Evolutionary conservation across 2,329 filamentous ascomycete genomes (phyloP), one percentile per base, ranked within the genome.

Genomic region (Colletotrichum tamarilloi): DNA sequence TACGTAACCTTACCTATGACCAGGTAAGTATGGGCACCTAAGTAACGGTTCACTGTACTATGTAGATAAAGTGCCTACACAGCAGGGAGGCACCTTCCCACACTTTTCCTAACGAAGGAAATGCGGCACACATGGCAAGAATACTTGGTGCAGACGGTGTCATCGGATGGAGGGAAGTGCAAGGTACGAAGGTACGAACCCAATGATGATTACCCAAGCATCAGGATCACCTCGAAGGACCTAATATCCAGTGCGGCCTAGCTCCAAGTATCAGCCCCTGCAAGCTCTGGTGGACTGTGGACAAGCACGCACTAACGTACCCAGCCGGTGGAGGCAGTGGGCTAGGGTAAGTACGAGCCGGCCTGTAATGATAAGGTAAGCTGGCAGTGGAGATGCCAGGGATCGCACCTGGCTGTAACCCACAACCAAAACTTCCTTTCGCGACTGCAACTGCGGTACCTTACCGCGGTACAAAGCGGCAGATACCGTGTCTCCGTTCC

Each of bases 301-400:
- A 62, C 42, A 35, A 57, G 24, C 62, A 49, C 52, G 42, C 42
- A 49, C 42, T 49, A 49, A 22, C 42, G 42, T 49, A 22, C 42
- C 42, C 30, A 38, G 63, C 22, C 16, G 46, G 56, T 55, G 11
- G 56, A 58, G 22, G 53, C 2, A n/a, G 30, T 16, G 53, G 24
- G 16, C n/a, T 5, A 24, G 60, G 46, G n/a, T 22, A 22, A 11
- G 38, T 69, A 68, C 59, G 66, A 72, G 32, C 38, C n/a, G 32
- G 38, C 66, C 32, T 73, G 70, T 73, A 69, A 73, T 70, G 70
- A 73, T 73, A 73, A 73, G 67, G 70, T 70, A 73, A 73, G 70
- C 70, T 67, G 70, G 46, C 46, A 28, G 67, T 73, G 67, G 70
- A 32, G 64, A 60, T 26, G 24, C 7, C 24, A 66, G 19, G 28